Percentiles rank a stretch among this genome's conserved stretches.
Conservation (phyloP, 106 monocot genomes). For the Hemerocallis citrina region DNA sequence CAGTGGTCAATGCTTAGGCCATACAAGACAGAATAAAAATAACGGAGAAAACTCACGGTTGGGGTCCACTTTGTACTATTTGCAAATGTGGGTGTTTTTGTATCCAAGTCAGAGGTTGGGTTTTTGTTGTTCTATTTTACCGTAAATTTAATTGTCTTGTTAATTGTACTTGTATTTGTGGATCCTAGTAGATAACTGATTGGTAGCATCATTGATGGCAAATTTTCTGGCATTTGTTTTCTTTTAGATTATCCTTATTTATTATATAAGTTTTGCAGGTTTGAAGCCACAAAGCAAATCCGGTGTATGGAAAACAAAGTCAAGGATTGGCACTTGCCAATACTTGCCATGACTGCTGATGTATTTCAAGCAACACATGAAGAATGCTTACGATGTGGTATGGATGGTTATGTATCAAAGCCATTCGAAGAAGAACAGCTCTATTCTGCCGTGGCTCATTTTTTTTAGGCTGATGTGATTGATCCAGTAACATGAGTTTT, state of each 20-base stretch:
- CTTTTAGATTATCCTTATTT: no score
- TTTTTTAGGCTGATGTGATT: conserved; percentile 33
- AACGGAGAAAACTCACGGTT: no score
- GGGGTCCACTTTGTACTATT: no score
- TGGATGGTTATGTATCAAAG: conserved; percentile 90
- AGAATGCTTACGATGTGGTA: conserved; percentile 60
- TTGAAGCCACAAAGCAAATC: conserved; percentile 67
- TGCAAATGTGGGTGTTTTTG: no score
- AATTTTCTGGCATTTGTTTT: background rate
- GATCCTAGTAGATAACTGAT: background rate
- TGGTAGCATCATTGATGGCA: background rate
- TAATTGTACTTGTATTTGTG: no score
- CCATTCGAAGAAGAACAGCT: conserved; percentile 86
- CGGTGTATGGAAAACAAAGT: conserved; percentile 35
- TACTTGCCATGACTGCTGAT: conserved; percentile 93
- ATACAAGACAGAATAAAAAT: no score
- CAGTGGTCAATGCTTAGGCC: no score
- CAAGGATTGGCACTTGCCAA: conserved; percentile 70
- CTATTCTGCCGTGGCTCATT: conserved; percentile 76
- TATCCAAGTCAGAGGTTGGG: no score
- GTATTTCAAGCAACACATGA: conserved; percentile 89
- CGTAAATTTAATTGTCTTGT: no score
- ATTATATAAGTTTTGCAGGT: conserved; percentile 36
- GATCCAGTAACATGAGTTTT: conserved; percentile 13
- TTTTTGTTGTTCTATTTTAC: no score